Percentiles rank a stretch among this genome's conserved stretches.
Conservation (phyloP, 2,329 filamentous ascomycete genomes). For the Trichophyton verrucosum region DNA sequence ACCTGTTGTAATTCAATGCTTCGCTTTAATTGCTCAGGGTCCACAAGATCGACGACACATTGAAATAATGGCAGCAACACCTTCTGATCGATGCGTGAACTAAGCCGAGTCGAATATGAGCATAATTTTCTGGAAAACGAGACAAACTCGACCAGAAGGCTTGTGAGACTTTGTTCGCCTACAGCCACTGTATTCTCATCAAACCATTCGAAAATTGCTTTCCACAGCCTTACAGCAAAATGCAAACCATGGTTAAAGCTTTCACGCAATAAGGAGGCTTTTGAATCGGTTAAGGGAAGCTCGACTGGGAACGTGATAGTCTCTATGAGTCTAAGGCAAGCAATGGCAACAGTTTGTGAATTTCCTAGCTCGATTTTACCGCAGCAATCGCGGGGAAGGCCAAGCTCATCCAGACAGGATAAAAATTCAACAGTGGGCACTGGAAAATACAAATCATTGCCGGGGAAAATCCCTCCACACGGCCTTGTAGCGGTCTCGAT, state of each 20-base stretch:
- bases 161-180: slow-evolving; percentile 13
- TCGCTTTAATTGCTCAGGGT: slow-evolving; percentile 15
- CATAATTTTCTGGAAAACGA: slow-evolving; percentile 16
- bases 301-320: slow-evolving; percentile 17
- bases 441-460: slow-evolving; percentile 13
- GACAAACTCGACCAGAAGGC: slow-evolving; percentile 20
- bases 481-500: background rate
- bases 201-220: slow-evolving; percentile 20
- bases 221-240: slow-evolving; percentile 25
- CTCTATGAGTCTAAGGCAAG: slow-evolving; percentile 22
- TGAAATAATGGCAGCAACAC: slow-evolving; percentile 22
- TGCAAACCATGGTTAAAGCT: slow-evolving; percentile 25
- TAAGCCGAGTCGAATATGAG: slow-evolving; percentile 14
- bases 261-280: slow-evolving; percentile 19
- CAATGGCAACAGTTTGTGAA: slow-evolving; percentile 17
- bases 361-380: slow-evolving; percentile 18
- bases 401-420: slow-evolving; percentile 22
- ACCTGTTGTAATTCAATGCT: slow-evolving; percentile 21
- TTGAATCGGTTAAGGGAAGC: slow-evolving; percentile 12
- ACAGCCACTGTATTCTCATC: slow-evolving; percentile 13
- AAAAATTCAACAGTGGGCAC: slow-evolving; percentile 17
- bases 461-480: background rate
- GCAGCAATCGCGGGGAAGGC: slow-evolving; percentile 21
- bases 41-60: slow-evolving; percentile 22
- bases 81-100: slow-evolving; percentile 17